Conservation (phyloP, 192 early-diverging fungal species). For the Rhizophagus clarus region DNA sequence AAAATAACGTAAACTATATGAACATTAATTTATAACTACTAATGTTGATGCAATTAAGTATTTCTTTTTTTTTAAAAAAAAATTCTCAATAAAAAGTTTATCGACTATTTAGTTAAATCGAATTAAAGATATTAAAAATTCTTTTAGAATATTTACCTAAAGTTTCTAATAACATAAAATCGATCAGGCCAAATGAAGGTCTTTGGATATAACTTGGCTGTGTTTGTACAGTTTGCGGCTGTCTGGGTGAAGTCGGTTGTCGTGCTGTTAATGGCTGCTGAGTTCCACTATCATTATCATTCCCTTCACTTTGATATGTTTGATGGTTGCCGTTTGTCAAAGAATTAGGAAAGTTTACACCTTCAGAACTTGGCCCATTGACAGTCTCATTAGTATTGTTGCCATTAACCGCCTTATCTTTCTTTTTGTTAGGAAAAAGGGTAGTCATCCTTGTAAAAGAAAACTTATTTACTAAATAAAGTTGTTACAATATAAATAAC, state of each 20-base stretch:
- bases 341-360: not conserved
- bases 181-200: slow-evolving; percentile 45
- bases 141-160: slow-evolving; percentile 36
- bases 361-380: not conserved
- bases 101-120: not conserved
- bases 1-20: not conserved
- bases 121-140: not conserved
- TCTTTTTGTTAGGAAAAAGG: slow-evolving; percentile 5
- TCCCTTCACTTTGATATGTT: slow-evolving; percentile 4
- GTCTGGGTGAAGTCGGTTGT: not conserved
- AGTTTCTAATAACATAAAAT: slow-evolving; percentile 48
- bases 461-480: not conserved
- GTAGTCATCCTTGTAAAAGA: not conserved
- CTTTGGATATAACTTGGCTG: slow-evolving; percentile 38
- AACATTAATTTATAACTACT: too few species aligned
- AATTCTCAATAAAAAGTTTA: not conserved
- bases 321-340: not conserved
- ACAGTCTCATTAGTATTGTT: not conserved
- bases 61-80: not conserved
- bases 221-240: not conserved
- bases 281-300: not conserved
- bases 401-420: slow-evolving; percentile 11
- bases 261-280: not conserved
- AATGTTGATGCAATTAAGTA: too few species aligned
- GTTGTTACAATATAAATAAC: not conserved